Percentiles rank a stretch among this genome's conserved stretches.
Evolutionary conservation across 805 yeast genomes (phyloP).

Genomic region (Saccharomycopsis sp.): DNA sequence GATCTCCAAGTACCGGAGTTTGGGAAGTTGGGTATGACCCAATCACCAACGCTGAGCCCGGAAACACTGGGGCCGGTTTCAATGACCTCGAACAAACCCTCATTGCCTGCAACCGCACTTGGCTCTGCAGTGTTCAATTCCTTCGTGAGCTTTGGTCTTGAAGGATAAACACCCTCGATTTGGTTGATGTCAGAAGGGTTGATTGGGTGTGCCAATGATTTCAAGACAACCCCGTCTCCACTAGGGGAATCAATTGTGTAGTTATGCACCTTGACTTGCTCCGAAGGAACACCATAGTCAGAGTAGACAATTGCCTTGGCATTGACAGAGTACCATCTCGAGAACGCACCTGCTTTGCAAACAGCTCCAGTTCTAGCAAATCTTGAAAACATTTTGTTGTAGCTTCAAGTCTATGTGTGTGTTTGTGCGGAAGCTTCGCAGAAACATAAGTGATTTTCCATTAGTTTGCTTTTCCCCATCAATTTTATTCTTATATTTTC

Average conservation of each 20-base stretch:
- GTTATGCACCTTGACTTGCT: slow-evolving; percentile 43
- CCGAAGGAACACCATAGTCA: slow-evolving; percentile 57
- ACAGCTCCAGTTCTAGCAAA: no score
- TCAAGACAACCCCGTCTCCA: slow-evolving; percentile 47
- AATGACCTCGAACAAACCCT: slow-evolving; percentile 83
- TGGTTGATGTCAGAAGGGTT: slow-evolving; percentile 90
- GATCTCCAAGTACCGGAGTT: slow-evolving; percentile 94
- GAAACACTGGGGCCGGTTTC: slow-evolving; percentile 50
- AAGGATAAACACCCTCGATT: slow-evolving; percentile 76
- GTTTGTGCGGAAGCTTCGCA: no score
- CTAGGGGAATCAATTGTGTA: slow-evolving; percentile 36
- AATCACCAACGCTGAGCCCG: slow-evolving; percentile 58
- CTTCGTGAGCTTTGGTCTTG: slow-evolving; percentile 48
- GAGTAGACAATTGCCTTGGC: slow-evolving; percentile 63
- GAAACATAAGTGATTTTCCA: no score
- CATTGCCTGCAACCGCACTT: slow-evolving; percentile 85
- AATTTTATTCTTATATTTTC: no score
- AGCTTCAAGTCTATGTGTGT: no score
- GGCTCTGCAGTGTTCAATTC: slow-evolving; percentile 54
- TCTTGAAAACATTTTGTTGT: no score
- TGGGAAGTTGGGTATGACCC: slow-evolving; percentile 72
- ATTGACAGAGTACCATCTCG: slow-evolving; percentile 24
- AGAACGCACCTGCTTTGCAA: no score
- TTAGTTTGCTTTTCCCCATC: no score
- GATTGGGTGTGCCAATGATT: slow-evolving; percentile 71